Conservation (phyloP, 371 early-diverging fungal genomes). For the Syncephalastrum monosporum region DNA sequence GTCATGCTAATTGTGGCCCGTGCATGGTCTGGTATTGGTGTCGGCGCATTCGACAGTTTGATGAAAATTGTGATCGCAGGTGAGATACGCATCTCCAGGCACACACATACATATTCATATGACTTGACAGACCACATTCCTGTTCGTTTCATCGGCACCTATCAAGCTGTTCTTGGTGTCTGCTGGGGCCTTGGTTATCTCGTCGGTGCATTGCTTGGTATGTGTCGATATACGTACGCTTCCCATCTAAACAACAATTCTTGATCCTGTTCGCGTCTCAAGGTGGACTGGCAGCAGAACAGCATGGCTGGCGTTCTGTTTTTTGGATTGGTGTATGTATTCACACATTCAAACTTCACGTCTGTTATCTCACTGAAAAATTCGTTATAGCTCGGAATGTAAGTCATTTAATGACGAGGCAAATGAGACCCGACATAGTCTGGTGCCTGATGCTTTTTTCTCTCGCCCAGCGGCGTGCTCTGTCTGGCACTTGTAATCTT, state of each 20-base stretch:
- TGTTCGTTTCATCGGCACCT: constrained; percentile 59
- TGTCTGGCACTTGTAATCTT: constrained; percentile 21
- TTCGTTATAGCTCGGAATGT: constrained; percentile 30
- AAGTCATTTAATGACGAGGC: constrained; percentile 5
- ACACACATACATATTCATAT: neutral
- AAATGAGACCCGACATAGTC: neutral
- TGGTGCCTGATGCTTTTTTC: neutral
- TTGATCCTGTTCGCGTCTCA: neutral
- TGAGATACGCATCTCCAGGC: constrained; percentile 18
- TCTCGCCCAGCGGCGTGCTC: constrained; percentile 17
- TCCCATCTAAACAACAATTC: neutral
- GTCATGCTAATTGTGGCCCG: constrained; percentile 65
- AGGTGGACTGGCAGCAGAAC: constrained; percentile 33
- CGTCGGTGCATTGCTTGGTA: constrained; percentile 57
- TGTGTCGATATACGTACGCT: neutral
- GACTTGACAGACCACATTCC: constrained; percentile 38
- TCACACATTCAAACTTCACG: neutral
- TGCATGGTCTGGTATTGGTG: constrained; percentile 68
- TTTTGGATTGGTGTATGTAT: constrained; percentile 43
- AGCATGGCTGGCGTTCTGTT: constrained; percentile 36
- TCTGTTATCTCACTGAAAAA: neutral
- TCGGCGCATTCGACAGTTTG: constrained; percentile 68
- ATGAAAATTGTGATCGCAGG: constrained; percentile 75
- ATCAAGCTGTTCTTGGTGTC: constrained; percentile 48
- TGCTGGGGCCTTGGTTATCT: constrained; percentile 60